Conservation (phyloP, 163 green algal species). For the Scenedesmus sp. region DNA sequence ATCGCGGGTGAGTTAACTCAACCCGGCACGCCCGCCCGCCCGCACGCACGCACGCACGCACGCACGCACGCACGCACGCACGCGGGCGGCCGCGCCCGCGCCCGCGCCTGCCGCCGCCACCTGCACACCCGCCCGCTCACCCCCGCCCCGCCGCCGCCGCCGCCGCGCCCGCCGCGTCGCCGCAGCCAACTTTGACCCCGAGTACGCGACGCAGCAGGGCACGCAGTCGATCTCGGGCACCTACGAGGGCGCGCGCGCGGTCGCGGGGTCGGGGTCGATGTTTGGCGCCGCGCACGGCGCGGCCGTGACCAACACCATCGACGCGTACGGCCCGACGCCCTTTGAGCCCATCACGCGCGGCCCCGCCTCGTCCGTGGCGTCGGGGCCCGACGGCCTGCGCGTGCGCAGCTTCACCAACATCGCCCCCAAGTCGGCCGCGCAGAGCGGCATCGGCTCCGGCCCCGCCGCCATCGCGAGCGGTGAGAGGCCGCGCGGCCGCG, state of each 20-base stretch:
- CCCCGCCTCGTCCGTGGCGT: no score
- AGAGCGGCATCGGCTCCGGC: not conserved
- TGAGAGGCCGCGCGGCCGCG: not conserved
- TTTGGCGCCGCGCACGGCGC: not conserved
- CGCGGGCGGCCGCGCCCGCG: no score
- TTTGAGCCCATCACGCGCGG: not conserved
- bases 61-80: no score
- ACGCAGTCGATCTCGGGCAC: not conserved
- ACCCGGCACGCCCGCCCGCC: not conserved
- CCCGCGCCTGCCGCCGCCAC: no score
- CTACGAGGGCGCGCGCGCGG: slow-evolving; percentile 1
- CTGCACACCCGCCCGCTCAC: not conserved
- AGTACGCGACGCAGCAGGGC: not conserved
- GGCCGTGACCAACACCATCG: not conserved
- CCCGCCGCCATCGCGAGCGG: slow-evolving; percentile 6
- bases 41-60: not conserved
- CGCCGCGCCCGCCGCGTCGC: not conserved
- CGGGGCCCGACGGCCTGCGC: not conserved
- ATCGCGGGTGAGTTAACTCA: not conserved
- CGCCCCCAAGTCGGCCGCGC: slow-evolving; percentile 3
- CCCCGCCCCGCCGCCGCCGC: not conserved
- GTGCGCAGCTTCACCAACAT: slow-evolving; percentile 12
- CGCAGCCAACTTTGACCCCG: slow-evolving; percentile 9
- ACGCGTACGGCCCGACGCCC: slow-evolving; percentile 7
- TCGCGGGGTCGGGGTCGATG: slow-evolving; percentile 3